Evolutionary conservation across 139 green algal species (phyloP).

Genomic region (Prasinococcaceae sp.): DNA sequence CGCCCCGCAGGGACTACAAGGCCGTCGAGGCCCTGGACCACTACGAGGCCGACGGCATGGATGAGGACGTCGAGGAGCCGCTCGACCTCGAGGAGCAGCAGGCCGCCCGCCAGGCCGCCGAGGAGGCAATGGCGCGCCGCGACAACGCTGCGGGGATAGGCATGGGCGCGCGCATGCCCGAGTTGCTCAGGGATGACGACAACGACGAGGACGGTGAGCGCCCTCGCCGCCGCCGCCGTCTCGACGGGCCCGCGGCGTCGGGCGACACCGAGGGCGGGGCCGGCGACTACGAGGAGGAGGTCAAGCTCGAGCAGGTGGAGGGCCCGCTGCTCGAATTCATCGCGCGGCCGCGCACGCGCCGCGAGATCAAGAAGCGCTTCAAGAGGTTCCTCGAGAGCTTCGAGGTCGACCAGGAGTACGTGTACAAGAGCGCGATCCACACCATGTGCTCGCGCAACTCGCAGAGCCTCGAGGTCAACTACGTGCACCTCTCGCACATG

Average conservation of each 20-base stretch:
- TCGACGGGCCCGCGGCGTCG: no score
- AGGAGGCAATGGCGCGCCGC: slow-evolving; percentile 50
- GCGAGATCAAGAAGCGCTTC: neutral
- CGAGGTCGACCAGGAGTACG: neutral
- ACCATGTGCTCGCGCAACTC: slow-evolving; percentile 27
- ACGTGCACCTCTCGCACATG: slow-evolving; percentile 50
- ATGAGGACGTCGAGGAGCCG: slow-evolving; percentile 48
- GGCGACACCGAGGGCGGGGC: no score
- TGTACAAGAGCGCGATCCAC: neutral
- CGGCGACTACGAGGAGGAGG: no score
- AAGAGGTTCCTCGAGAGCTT: neutral
- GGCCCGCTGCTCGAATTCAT: neutral
- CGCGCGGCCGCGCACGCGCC: neutral
- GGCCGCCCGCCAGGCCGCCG: slow-evolving; percentile 44
- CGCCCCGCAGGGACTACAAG: slow-evolving; percentile 73
- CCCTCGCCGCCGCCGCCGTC: no score
- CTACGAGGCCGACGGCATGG: slow-evolving; percentile 75
- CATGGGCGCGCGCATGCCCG: neutral
- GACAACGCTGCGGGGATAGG: slow-evolving; percentile 3
- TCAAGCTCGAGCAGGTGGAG: neutral
- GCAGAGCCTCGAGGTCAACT: slow-evolving; percentile 71
- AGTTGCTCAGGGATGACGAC: no score
- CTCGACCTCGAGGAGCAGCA: slow-evolving; percentile 36
- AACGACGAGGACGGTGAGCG: no score
- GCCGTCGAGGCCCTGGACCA: slow-evolving; percentile 62